A percentile compares a stretch with the other conserved stretches of the same genome.
These are phyloP conservation scores for Kitagawia praeruptora DNA, from an alignment of 129 eudicot species.

Conservation along the genomic window DNA sequence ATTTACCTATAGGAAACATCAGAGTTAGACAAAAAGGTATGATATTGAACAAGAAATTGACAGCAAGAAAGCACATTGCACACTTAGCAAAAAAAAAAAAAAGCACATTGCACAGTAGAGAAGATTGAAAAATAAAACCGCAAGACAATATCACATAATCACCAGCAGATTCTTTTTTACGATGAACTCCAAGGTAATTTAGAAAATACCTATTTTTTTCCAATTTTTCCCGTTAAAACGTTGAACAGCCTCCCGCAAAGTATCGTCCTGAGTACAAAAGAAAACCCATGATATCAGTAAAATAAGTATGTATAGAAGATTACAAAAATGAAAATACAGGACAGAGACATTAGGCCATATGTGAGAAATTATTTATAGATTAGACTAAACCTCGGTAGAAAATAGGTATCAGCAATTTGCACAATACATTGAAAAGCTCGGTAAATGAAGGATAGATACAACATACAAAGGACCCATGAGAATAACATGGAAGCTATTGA, in stretches of 20 bases:
- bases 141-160: too few relatives aligned
- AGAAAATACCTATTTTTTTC: slow-evolving; percentile 73
- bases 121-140: too few relatives aligned
- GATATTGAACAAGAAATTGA: too few relatives aligned
- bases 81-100: too few relatives aligned
- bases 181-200: too few relatives aligned
- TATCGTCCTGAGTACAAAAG: slow-evolving; percentile 54
- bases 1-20: too few relatives aligned
- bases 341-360: neutral
- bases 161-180: too few relatives aligned
- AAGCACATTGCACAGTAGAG: too few relatives aligned
- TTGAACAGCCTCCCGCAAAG: slow-evolving; percentile 63
- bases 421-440: neutral
- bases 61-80: too few relatives aligned
- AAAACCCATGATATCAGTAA: neutral
- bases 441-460: neutral
- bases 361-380: neutral
- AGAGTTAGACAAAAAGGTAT: too few relatives aligned
- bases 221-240: slow-evolving; percentile 80
- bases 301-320: neutral
- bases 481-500: neutral
- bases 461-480: neutral
- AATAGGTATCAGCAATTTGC: neutral
- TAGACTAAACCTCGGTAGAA: neutral
- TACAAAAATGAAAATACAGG: neutral